Conservation (phyloP, 2,329 filamentous ascomycete species). For the Aspergillus brunneoviolaceus region DNA sequence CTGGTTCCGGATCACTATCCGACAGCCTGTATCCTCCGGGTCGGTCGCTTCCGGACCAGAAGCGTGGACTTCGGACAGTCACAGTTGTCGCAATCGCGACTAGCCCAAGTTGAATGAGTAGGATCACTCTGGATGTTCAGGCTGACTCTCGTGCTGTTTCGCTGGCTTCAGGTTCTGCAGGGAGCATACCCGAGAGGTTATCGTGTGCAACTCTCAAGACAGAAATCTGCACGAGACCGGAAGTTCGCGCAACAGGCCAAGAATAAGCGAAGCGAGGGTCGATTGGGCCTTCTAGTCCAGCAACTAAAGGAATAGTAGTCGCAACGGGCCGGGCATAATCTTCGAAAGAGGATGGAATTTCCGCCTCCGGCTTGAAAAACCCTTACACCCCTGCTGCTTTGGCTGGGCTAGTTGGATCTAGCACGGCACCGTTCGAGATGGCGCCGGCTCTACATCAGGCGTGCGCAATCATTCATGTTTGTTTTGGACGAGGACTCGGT, state of each 20-base stretch:
- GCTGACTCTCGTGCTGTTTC: not conserved
- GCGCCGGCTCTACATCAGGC: not conserved
- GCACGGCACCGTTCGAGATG: not conserved
- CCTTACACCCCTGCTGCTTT: not conserved
- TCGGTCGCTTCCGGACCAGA: not conserved
- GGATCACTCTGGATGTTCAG: too few relatives aligned
- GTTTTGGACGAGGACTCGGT: not conserved
- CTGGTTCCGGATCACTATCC: not conserved
- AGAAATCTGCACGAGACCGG: not conserved
- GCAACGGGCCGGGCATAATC: not conserved
- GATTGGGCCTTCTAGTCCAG: not conserved
- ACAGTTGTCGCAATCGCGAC: not conserved
- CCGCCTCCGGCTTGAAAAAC: not conserved
- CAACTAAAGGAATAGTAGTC: not conserved
- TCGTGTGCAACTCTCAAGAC: not conserved
- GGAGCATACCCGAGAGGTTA: not conserved
- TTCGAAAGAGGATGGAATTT: not conserved
- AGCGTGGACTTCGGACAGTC: not conserved
- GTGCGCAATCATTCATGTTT: not conserved
- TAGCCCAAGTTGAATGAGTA: too few relatives aligned
- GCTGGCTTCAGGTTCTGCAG: not conserved
- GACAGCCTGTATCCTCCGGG: not conserved
- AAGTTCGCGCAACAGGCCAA: not conserved
- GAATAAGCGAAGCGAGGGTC: not conserved
- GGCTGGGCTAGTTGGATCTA: not conserved